Evolutionary conservation across 495 filamentous ascomycete species (phyloP).

Genomic region (Penicillium flavigenum): DNA sequence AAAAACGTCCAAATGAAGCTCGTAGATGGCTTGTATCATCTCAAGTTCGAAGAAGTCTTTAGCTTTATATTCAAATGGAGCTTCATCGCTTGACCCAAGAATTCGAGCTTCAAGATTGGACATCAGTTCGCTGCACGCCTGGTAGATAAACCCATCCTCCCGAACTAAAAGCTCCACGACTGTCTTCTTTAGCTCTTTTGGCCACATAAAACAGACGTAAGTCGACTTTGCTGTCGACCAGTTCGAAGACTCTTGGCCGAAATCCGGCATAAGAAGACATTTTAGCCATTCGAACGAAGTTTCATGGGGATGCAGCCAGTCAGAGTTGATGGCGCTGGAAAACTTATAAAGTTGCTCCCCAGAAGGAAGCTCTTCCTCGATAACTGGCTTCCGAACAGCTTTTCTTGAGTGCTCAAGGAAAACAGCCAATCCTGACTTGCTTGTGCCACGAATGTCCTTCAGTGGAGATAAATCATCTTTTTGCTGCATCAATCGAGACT

Average conservation of each 20-base stretch:
- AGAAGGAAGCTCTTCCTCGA: slow-evolving; percentile 55
- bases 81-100: slow-evolving; percentile 24
- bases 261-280: slow-evolving; percentile 51
- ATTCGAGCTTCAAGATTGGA: slow-evolving; percentile 34
- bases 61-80: slow-evolving; percentile 29
- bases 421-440: slow-evolving; percentile 63
- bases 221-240: slow-evolving; percentile 42
- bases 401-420: slow-evolving; percentile 79
- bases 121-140: slow-evolving; percentile 49
- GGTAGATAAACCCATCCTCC: slow-evolving; percentile 67
- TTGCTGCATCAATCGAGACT: slow-evolving; percentile 54
- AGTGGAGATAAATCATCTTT: slow-evolving; percentile 53
- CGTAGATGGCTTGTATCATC: slow-evolving; percentile 77
- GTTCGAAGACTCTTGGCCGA: slow-evolving; percentile 22
- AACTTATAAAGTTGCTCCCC: slow-evolving; percentile 58
- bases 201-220: slow-evolving; percentile 69
- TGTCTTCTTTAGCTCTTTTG: slow-evolving; percentile 66
- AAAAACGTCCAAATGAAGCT: slow-evolving; percentile 86
- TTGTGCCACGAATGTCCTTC: slow-evolving; percentile 43
- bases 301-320: slow-evolving; percentile 61
- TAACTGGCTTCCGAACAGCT: slow-evolving; percentile 49
- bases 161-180: slow-evolving; percentile 66
- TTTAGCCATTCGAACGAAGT: slow-evolving; percentile 64
- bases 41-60: slow-evolving; percentile 36
- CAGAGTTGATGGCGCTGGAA: slow-evolving; percentile 50